These are phyloP conservation scores for Purpureocillium takamizusanense DNA, from an alignment of 2,329 filamentous ascomycete species.

Conservation along the genomic window DNA sequence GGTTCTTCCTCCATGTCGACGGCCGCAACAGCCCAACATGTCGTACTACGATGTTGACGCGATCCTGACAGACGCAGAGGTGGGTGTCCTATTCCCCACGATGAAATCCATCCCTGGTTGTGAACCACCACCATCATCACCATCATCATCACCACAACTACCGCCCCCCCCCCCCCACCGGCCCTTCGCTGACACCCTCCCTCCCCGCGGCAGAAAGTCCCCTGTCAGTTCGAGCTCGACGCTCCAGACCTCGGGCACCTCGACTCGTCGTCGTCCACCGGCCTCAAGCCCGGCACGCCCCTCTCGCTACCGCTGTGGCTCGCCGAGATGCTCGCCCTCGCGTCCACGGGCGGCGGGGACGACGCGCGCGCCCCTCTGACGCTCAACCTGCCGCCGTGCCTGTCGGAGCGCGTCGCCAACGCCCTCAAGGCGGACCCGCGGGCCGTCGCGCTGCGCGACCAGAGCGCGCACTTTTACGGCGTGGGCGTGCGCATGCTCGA, in stretches of 20 bases:
- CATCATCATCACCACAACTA: no score
- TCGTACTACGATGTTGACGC: slow-evolving; percentile 81
- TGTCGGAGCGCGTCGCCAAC: slow-evolving; percentile 73
- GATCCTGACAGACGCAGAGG: slow-evolving; percentile 78
- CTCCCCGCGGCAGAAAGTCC: slow-evolving; percentile 61
- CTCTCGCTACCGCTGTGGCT: slow-evolving; percentile 88
- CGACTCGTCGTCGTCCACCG: slow-evolving; percentile 63
- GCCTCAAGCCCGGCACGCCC: slow-evolving; percentile 72
- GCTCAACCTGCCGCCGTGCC: slow-evolving; percentile 70
- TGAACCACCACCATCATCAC: no score
- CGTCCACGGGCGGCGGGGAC: slow-evolving; percentile 30
- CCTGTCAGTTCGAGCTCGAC: slow-evolving; percentile 88
- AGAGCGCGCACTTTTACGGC: slow-evolving; percentile 81
- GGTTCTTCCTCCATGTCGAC: no score
- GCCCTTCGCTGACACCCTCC: background rate
- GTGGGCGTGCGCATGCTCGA: slow-evolving; percentile 81
- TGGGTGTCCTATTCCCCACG: no score
- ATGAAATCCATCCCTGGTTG: no score
- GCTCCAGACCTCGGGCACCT: slow-evolving; percentile 82
- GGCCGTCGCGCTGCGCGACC: slow-evolving; percentile 72
- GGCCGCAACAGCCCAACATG: slow-evolving; percentile 24
- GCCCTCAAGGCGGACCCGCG: slow-evolving; percentile 86
- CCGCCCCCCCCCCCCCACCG: no score
- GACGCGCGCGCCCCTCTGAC: slow-evolving; percentile 56
- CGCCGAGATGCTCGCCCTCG: slow-evolving; percentile 82